Conservation (phyloP, 768 basidiomycete species). For the Suillus occidentalis region DNA sequence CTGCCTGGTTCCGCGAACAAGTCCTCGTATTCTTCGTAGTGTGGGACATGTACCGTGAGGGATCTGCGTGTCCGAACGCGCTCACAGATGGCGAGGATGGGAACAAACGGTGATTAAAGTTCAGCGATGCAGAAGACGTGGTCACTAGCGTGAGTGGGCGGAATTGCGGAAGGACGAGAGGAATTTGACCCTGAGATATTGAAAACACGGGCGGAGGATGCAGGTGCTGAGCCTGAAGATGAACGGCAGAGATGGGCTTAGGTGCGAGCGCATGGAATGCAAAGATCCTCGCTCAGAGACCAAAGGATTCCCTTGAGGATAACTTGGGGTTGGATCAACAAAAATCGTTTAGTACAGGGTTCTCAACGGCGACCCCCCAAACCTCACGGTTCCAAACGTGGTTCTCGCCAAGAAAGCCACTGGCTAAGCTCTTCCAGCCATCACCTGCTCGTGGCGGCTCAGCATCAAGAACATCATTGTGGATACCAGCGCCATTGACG, state of each 20-base stretch:
- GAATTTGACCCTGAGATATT: constrained; percentile 53
- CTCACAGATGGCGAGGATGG: constrained; percentile 50
- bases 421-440: constrained; percentile 58
- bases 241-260: constrained; percentile 50
- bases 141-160: constrained; percentile 36
- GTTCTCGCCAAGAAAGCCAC: constrained; percentile 37
- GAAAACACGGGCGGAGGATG: constrained; percentile 43
- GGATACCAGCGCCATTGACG: constrained; percentile 32
- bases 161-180: constrained; percentile 47
- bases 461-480: constrained; percentile 67
- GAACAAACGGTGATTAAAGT: constrained; percentile 40
- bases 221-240: constrained; percentile 49
- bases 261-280: constrained; percentile 60
- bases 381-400: constrained; percentile 65
- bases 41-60: constrained; percentile 4
- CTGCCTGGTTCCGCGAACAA: constrained; percentile 10
- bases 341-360: constrained; percentile 15
- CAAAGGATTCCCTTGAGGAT: constrained; percentile 38
- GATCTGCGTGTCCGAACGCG: constrained; percentile 41
- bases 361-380: constrained; percentile 7
- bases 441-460: constrained; percentile 63
- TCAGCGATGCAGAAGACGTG: constrained; percentile 39
- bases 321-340: constrained; percentile 39
- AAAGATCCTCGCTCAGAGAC: constrained; percentile 66
- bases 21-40: constrained; percentile 5